Evolutionary conservation across 116 monocot genomes (phyloP), one percentile per base, ranked within the genome.

Genomic region (Phalaenopsis hybrid): DNA sequence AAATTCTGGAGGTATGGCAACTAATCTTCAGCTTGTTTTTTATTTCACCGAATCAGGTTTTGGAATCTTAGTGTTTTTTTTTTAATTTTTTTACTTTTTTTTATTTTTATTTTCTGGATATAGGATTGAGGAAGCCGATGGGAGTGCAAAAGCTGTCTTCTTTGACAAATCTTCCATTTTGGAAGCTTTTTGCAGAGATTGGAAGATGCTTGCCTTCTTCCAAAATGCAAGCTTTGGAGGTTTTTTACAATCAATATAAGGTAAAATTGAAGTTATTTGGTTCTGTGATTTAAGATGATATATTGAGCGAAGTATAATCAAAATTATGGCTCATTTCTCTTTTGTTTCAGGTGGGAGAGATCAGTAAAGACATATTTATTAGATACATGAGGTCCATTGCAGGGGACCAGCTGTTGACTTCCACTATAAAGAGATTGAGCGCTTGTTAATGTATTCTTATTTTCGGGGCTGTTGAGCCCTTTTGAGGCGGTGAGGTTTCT

Each of bases 361-460:
- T 92, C 0, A 81, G 76, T 78, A 96, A 87, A 79, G 86, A 87
- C 0, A 33, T 52, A 0, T 90, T 96, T 48, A 84, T 89, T 11
- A 88, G 79, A 79, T 78, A 61, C 70, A 31, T 94, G 57, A 84
- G 89, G 77, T 46, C 84, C 0, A 51, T 86, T 25, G 86, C 76
- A 6, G 96, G 96, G 1, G 92, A 92, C 41, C 85, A 87, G 37
- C 33, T 94, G 33, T 67, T 96, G 48, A 52, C 61, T 46, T 82
- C 89, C 21, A 69, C 84, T 2, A 89, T 93, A 16, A 83, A 55
- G 76, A 88, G 82, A 77, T 77, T 87, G 43, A 43, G 82, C 44
- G 79, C 79, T 10, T 25, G 63, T 63, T 63, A 63, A 63, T 63
- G 55, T 55, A 15, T 55, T 55, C 55, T 15, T 55, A 55, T 15